Base-by-base conservation (phyloP, 2,329 filamentous ascomycete species). In the Colletotrichum liriopes region DNA sequence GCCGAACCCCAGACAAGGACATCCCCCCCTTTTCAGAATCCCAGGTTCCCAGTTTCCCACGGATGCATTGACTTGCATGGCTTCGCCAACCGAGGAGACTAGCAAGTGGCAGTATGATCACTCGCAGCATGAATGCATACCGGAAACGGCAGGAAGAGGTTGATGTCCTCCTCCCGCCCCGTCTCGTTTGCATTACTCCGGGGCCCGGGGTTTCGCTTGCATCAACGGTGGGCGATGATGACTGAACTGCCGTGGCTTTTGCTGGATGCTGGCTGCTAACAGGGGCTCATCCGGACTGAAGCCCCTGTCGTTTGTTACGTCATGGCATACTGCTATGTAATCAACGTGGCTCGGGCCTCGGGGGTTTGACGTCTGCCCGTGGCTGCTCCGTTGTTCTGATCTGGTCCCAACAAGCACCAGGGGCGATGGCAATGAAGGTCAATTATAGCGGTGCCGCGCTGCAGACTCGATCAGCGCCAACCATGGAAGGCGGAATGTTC, bases 51-150 rank as follows among this genome's bases (percentile, higher is more conserved):
- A 55, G 9, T n/a, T 55, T 55, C 52, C 52, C 6, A 14, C 14
- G 5, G 52, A 37, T 37, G 23, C 47, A 49, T 26, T 12, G 29
- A 26, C 29, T n/a, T 41, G 55, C 55, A 41, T 58, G n/a, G n/a
- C 20, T 12, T 45, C 18, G 37, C 26, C 29, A 47, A 65, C 60
- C 66, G 41, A 69, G 43, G 52, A 43, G 20, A 26, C 23, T 26
- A 64, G 66, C n/a, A 69, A 58, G 35, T 65, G 51, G 59, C 51
- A 69, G 43, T 45, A 45, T 37, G 51, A 37, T 26, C 52, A 20
- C 23, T 29, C 18, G 7, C 35, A 18, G 11, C 32, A 20, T 37
- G n/a, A 16, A 14, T 12, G 29, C 20, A 7, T n/a, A 35, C 29
- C 29, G 4, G 29, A 6, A 55, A 35, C 52, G 29, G 52, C 29